Base-by-base conservation (phyloP, 768 basidiomycete species). In the Boletus rubropictus region DNA sequence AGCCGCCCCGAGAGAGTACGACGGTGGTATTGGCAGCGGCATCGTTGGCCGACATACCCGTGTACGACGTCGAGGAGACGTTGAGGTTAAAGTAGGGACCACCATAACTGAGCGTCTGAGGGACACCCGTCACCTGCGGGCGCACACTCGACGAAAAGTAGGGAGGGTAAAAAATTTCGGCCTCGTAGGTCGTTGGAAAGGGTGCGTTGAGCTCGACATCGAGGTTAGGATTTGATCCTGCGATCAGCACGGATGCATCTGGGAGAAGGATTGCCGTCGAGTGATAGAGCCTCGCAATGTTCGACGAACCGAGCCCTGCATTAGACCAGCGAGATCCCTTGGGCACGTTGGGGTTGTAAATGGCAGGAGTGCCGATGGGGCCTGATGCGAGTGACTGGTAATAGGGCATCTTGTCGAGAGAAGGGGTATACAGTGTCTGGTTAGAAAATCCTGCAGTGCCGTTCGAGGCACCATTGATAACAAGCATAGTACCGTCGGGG, bases 151-250 rank as follows among this genome's bases (percentile, higher is more conserved):
- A 76, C 33, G 77, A 72, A 72, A 86, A 97, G 71, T 95, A 99
- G 10, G 81, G 75, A 0, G 95, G 95, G 71, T 93, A 97, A 74
- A 93, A 99, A 33, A 84, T 76, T 63, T 95, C 92, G 1, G 86
- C 83, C 27, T 79, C 71, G 59, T 93, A 94, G 22, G 82, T 80
- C 2, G 91, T 91, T 1, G 85, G 83, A 72, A 73, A 91, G 29
- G 73, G 32, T 9, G 78, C 75, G n/a, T 70, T 65, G 28, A 70
- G 50, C 57, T 85, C 83, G 50, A 86, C 84, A 57, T 97, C 93
- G 28, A 86, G 73, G 60, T 94, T 94, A 1, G 94, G 93, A 69
- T 97, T 97, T 27, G 89, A 91, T 7, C 95, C 95, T 25, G 89
- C 90, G 54, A 95, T 78, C 40, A 96, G 65, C 31, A 98, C 83